Evolutionary conservation across 345 rosid species (phyloP).

Genomic region (Anacardium occidentale): DNA sequence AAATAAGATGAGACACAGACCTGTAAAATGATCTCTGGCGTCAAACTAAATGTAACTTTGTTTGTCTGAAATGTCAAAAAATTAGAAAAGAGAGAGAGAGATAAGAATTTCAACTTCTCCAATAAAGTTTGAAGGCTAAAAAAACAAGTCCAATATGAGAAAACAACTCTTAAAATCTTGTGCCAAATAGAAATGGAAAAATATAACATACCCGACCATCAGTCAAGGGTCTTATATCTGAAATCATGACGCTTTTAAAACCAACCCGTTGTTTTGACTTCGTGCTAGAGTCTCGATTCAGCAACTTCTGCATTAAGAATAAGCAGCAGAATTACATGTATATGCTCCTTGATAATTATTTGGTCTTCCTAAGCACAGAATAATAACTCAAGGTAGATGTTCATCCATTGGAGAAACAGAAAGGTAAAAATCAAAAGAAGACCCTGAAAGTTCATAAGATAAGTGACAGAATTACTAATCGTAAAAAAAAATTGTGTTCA

Average conservation of each 20-base stretch:
- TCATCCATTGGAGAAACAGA: neutral
- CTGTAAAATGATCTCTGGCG: conserved; percentile 87
- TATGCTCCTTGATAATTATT: neutral
- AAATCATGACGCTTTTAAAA: conserved; percentile 81
- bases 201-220: conserved; percentile 76
- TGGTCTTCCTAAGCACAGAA: neutral
- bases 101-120: conserved; percentile 2
- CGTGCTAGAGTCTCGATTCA: conserved; percentile 55
- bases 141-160: neutral
- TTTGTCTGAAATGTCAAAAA: conserved; percentile 64
- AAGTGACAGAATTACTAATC: conserved; percentile 7
- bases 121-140: conserved; percentile 7
- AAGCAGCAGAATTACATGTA: conserved; percentile 18
- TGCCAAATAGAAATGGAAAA: conserved; percentile 8
- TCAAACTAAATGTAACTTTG: conserved; percentile 81
- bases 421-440: conserved; percentile 1
- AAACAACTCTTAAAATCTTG: neutral
- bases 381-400: neutral
- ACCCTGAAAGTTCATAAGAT: neutral
- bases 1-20: conserved; percentile 33
- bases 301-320: conserved; percentile 58
- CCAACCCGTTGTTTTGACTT: conserved; percentile 79
- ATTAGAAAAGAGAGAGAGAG: neutral
- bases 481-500: conserved; percentile 2
- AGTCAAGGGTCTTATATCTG: conserved; percentile 70